Base-by-base conservation (phyloP, 305 asterid genomes). In the Fraxinus platypoda region DNA sequence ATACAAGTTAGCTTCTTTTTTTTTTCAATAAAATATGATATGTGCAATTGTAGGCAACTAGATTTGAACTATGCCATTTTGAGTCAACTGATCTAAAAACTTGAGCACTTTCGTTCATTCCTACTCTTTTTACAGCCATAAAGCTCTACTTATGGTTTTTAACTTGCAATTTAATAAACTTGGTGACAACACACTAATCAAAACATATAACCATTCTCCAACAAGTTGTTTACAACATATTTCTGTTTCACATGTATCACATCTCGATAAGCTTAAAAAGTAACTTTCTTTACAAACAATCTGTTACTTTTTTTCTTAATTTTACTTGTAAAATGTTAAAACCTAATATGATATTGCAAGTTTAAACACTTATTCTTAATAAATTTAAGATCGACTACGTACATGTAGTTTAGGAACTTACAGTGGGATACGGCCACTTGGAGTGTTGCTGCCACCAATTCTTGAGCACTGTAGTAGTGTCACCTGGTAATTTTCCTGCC, bases 391-490 rank as follows among this genome's bases (percentile, higher is more conserved):
- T 46, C 21, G 19, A 49, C 21, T 15, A 4, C 15, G n/a, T 49
- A 49, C 2, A 49, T 49, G 3, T 0, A 6, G 59, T 49, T 46
- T 49, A 49, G 59, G 59, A 31, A 76, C 93, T 90, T 80, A 92
- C 97, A 78, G 97, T 93, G 46, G 97, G 97, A 84, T 93, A 93
- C 77, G 97, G 97, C 97, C 97, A 93, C 87, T 93, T 93, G 0
- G 97, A 85, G 75, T 93, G 97, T 82, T 92, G 92, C 80, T 92
- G 95, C 97, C 97, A 93, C 97, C 97, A 93, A 79, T 88, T 84
- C 89, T 93, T 93, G 30, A 93, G 88, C 77, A 91, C 93, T 38
- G 91, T 84, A n/a, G 97, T 93, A 4, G 97, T 92, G 86, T 93
- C 97, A 70, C 97, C 95, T 0, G 97, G 97, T 86, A 93, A 81